Evolutionary conservation across 352 stramenopile species (phyloP), one percentile per base, ranked within the genome.

Genomic region (Pythium grandisporangium): DNA sequence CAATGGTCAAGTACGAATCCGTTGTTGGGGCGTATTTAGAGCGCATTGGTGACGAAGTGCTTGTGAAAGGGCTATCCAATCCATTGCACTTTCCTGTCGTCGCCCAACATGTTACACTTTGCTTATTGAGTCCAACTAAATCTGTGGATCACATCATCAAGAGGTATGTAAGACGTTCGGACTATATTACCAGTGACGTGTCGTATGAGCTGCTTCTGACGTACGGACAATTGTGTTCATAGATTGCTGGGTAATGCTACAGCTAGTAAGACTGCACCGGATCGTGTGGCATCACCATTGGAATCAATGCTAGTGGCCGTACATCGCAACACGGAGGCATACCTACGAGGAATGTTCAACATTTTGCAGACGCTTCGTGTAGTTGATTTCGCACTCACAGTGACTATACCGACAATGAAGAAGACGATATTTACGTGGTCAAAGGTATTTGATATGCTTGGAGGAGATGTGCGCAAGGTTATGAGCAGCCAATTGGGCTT

Each of bases 11-110:
- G 19, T 84, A 74, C 43, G 74, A 87, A 36, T 12, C 42, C 0
- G 53, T 71, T 6, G 46, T 69, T 0, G 57, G 64, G n/a, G 52
- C 48, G 11, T 93, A 93, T 56, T 57, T 93, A 5, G 45, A 64
- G 25, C 55, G 62, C 26, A 73, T 93, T 13, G 77, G 48, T 13
- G 56, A 84, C 24, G 80, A 91, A 63, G 76, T 92, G 19, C 44
- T 88, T 6, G 51, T 75, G 2, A 86, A 86, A 38, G 76, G 78
- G 1, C 51, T 92, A 30, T 66, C 47, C 14, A 91, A 92, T 41
- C 73, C 80, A 3, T 69, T 94, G 26, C 53, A 55, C 4, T 89
- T 89, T 49, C 81, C 81, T 4, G 64, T 91, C 33, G 79, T 94
- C 16, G 80, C 70, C 6, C 81, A 94, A 34, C 74, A 92, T 26